Conservation (phyloP, 176 grass and related monocot genomes). For the bread wheat (Triticum aestivum) region DNA sequence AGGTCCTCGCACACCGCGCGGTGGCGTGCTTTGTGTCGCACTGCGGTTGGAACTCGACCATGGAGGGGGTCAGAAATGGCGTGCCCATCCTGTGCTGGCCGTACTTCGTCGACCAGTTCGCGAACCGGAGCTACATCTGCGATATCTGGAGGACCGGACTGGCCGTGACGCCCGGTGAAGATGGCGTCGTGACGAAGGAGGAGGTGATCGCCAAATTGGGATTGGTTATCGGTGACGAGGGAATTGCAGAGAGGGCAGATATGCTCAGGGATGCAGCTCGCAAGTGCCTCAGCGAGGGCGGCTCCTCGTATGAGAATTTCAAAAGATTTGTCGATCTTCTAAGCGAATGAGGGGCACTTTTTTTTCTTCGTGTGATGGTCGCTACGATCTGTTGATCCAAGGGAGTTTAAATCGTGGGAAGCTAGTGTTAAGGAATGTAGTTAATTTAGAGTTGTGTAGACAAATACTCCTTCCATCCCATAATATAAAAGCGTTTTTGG, state of each 20-base stretch:
- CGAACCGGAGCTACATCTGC: slow-evolving; percentile 28
- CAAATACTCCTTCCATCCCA: too few relatives aligned
- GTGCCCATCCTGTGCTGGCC: slow-evolving; percentile 47
- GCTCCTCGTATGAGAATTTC: background rate
- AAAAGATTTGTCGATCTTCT: background rate
- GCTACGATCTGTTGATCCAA: background rate
- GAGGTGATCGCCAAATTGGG: background rate
- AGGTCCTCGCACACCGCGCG: slow-evolving; percentile 23
- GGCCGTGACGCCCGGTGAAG: background rate
- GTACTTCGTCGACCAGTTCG: slow-evolving; percentile 28
- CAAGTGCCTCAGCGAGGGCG: background rate
- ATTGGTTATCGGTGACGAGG: background rate
- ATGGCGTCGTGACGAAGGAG: background rate
- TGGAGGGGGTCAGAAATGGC: slow-evolving; percentile 36
- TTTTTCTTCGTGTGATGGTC: background rate
- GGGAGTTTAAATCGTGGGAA: too few relatives aligned
- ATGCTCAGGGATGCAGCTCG: slow-evolving; percentile 7
- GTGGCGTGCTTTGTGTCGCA: slow-evolving; percentile 49
- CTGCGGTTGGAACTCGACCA: slow-evolving; percentile 60
- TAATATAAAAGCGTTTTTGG: too few relatives aligned
- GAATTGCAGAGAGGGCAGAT: background rate
- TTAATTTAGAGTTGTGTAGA: too few relatives aligned
- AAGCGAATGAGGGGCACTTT: background rate
- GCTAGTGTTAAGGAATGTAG: too few relatives aligned
- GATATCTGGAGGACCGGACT: background rate